phyloP scores from a whole-genome alignment of 2,329 filamentous ascomycete genomes.

The Neoascochyta sp. region DNA sequence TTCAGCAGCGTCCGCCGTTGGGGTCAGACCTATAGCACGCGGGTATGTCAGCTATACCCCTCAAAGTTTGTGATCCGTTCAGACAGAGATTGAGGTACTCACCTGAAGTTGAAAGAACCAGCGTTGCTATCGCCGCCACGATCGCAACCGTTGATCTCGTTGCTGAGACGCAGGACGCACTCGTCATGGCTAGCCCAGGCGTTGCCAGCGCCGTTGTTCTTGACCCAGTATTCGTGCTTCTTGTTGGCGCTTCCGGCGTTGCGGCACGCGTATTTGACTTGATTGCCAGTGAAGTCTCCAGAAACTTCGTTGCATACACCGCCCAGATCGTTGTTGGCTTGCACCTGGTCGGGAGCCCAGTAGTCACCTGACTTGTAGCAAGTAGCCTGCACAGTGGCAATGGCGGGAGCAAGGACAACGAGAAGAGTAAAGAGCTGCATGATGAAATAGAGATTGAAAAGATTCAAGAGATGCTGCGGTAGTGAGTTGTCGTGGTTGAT shows the following conservation, averaged over 20 bases:
- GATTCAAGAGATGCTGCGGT: no score
- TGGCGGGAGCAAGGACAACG: constrained; percentile 1
- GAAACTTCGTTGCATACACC: constrained; percentile 1
- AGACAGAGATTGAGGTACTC: not conserved
- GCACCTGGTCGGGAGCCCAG: constrained; percentile 1
- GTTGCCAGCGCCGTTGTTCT: not conserved
- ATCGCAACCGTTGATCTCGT: constrained; percentile 3
- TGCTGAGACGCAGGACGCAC: constrained; percentile 2
- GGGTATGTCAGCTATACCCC: not conserved
- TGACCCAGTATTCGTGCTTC: constrained; percentile 3
- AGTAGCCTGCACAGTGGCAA: constrained; percentile 1
- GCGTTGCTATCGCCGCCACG: constrained; percentile 1
- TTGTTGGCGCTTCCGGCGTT: constrained; percentile 1
- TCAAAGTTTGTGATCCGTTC: not conserved
- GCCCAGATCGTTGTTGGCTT: constrained; percentile 2
- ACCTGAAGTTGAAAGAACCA: constrained; percentile 2
- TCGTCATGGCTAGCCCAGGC: not conserved
- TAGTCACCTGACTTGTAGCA: constrained; percentile 1
- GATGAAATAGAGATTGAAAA: no score
- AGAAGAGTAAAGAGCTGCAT: constrained; percentile 3
- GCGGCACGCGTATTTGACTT: constrained; percentile 1
- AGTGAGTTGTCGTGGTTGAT: no score
- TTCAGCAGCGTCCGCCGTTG: constrained; percentile 1
- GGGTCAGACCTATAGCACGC: constrained; percentile 1
- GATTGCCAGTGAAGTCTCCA: not conserved